These are phyloP conservation scores for Apiospora marii DNA, from an alignment of 2,329 filamentous ascomycete species.

Conservation along the genomic window DNA sequence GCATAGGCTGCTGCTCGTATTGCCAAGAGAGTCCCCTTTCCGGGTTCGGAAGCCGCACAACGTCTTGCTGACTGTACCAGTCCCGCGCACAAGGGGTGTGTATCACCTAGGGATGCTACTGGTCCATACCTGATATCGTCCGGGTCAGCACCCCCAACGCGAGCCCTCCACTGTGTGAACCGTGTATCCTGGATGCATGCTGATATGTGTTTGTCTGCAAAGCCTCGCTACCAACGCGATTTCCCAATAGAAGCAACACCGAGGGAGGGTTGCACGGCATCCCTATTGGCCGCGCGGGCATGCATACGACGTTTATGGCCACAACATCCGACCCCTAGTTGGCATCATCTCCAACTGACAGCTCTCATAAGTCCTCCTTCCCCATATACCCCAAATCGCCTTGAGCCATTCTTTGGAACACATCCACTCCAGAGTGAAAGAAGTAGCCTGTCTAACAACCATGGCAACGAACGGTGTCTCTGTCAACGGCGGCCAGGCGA, in stretches of 20 bases:
- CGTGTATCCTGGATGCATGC: neutral
- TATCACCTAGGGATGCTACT: constrained; percentile 4
- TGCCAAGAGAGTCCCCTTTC: neutral
- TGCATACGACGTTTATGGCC: neutral
- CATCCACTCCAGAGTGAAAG: neutral
- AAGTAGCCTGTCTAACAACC: neutral
- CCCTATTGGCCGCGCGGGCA: neutral
- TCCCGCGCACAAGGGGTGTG: neutral
- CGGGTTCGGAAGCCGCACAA: constrained; percentile 1
- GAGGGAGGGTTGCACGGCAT: constrained; percentile 5
- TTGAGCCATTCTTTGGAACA: neutral
- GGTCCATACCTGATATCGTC: neutral
- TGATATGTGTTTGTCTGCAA: neutral
- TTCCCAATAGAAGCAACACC: neutral
- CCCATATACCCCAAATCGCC: neutral
- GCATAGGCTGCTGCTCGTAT: neutral
- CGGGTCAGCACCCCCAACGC: neutral
- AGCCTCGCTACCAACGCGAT: constrained; percentile 3
- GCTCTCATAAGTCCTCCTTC: neutral
- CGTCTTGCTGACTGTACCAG: neutral
- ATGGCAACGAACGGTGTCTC: constrained; percentile 1
- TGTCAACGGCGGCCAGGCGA: neutral
- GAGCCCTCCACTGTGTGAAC: neutral
- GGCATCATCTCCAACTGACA: neutral
- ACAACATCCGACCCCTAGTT: constrained; percentile 1